Evolutionary conservation across 1,284 basidiomycete species (phyloP).

Genomic region (Moniliella sp.): DNA sequence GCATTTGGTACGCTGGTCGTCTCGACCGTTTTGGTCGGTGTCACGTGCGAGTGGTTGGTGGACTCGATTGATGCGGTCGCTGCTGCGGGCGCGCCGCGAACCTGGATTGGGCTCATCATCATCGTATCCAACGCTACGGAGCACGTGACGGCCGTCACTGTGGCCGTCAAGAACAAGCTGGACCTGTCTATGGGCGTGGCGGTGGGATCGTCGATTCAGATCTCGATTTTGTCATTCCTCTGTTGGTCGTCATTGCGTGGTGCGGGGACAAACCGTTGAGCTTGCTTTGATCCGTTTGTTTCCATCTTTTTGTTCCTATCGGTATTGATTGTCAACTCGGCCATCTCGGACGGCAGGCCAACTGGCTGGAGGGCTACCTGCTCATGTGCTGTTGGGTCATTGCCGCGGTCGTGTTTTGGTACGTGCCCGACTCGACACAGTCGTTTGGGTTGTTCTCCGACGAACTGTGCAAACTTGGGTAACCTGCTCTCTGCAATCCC

Average conservation of each 20-base stretch:
- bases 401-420: too few relatives aligned
- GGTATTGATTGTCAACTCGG: conserved; percentile 18
- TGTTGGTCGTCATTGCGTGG: conserved; percentile 20
- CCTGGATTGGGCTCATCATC: conserved; percentile 19
- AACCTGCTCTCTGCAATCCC: too few relatives aligned
- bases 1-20: conserved; percentile 11
- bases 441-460: too few relatives aligned
- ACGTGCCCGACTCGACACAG: too few relatives aligned
- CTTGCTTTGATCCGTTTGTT: conserved; percentile 20
- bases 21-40: conserved; percentile 15
- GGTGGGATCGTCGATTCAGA: conserved; percentile 22
- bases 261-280: conserved; percentile 15
- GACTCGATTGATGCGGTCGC: conserved; percentile 13
- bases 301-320: conserved; percentile 19
- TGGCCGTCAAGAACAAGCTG: conserved; percentile 22
- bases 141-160: conserved; percentile 18
- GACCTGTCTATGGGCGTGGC: conserved; percentile 19
- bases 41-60: conserved; percentile 24
- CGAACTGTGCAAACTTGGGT: too few relatives aligned
- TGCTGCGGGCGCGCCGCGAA: conserved; percentile 8
- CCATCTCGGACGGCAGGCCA: conserved; percentile 16
- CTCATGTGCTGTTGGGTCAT: too few relatives aligned
- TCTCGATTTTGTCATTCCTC: conserved; percentile 17
- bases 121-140: conserved; percentile 18
- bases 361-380: too few relatives aligned